Conservation (phyloP, 768 basidiomycete species). For the Guyanaporus albipodus region DNA sequence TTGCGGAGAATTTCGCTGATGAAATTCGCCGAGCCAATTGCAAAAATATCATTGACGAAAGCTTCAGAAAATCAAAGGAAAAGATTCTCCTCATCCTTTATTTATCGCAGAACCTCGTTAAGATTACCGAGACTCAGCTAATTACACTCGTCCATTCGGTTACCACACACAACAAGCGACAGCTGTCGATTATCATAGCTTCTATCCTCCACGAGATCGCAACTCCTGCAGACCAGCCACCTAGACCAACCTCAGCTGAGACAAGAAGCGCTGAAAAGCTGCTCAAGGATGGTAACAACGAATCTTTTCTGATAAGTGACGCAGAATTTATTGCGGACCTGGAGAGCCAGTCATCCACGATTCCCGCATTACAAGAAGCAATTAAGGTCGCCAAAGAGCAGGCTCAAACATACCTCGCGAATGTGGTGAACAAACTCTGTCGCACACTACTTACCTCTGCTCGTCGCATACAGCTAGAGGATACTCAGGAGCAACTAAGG, state of each 20-base stretch:
- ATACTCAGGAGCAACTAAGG: conserved; percentile 11
- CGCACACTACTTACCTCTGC: conserved; percentile 8
- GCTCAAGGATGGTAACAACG: conserved; percentile 20
- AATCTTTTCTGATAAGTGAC: conserved; percentile 19
- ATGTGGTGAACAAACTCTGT: conserved; percentile 17
- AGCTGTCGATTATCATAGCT: conserved; percentile 12
- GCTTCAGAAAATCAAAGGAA: conserved; percentile 23
- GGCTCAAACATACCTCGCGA: conserved; percentile 18
- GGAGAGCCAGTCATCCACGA: conserved; percentile 7
- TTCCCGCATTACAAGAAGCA: conserved; percentile 18
- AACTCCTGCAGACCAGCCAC: background rate
- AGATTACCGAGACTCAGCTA: conserved; percentile 12
- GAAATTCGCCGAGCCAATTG: conserved; percentile 15
- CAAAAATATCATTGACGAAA: conserved; percentile 15
- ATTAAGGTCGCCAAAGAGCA: conserved; percentile 10
- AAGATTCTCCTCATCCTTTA: conserved; percentile 19
- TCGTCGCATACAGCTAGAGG: conserved; percentile 18
- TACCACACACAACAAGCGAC: conserved; percentile 10
- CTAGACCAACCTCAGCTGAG: conserved; percentile 13
- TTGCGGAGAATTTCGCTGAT: conserved; percentile 18
- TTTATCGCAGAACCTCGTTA: conserved; percentile 13
- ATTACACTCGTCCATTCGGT: conserved; percentile 12
- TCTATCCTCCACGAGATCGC: conserved; percentile 15
- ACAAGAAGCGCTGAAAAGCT: conserved; percentile 13
- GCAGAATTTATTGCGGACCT: conserved; percentile 23